Evolutionary conservation across 2,329 filamentous ascomycete species (phyloP).

Genomic region (Metarhizium anisopliae): DNA sequence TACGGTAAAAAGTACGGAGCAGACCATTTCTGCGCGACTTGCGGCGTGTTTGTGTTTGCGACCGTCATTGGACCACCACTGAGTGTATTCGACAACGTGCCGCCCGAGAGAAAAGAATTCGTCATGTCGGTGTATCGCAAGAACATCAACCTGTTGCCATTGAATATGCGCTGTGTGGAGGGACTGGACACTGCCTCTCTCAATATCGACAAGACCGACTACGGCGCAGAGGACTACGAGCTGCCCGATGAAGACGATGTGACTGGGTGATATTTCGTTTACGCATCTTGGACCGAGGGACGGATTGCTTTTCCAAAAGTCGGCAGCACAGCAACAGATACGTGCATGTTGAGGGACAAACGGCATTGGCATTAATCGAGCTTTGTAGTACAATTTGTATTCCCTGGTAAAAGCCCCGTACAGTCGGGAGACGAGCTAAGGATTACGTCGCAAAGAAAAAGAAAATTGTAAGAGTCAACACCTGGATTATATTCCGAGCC

Average conservation of each 20-base stretch:
- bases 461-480: not conserved
- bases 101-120: slow-evolving; percentile 14
- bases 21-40: not conserved
- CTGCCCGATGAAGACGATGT: not conserved
- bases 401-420: not conserved
- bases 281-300: too few relatives aligned
- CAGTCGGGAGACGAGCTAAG: not conserved
- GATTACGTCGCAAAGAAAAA: not conserved
- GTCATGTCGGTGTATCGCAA: slow-evolving; percentile 12
- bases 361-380: not conserved
- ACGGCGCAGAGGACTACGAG: slow-evolving; percentile 17
- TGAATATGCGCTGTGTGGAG: slow-evolving; percentile 15
- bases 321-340: too few relatives aligned
- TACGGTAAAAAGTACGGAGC: slow-evolving; percentile 13
- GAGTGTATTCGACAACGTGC: slow-evolving; percentile 17
- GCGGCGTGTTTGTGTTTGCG: not conserved
- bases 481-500: not conserved
- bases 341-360: not conserved
- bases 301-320: too few relatives aligned
- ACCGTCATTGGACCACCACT: slow-evolving; percentile 21
- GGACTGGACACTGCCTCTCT: slow-evolving; percentile 7
- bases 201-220: slow-evolving; percentile 12
- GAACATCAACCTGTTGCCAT: slow-evolving; percentile 17
- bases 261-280: too few relatives aligned
- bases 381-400: not conserved